Evolutionary conservation across 116 monocot species (phyloP), one percentile per base, ranked within the genome.

Genomic region (Trichopus zeylanicus): DNA sequence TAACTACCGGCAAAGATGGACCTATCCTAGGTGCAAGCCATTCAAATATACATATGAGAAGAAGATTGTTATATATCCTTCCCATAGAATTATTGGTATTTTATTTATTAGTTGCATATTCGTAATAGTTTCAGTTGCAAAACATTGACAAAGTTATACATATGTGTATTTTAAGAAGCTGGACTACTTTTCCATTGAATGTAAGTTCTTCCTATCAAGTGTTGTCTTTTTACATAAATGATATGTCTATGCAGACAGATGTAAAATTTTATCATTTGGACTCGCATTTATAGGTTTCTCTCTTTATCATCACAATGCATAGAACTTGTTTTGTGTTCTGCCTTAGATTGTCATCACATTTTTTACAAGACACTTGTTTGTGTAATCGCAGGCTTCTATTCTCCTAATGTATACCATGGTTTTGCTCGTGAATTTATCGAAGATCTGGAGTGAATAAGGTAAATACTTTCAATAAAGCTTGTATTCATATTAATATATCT

Each of bases 11-110:
- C 61, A 92, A 98, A 85, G 92, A 98, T 88, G 98, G 98, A 52
- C 91, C 98, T 33, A 98, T 98, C 65, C 98, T 92, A 98, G 98
- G 75, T 91, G 92, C 91, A 98, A 98, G 72, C 98, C 98, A 55
- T 91, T 98, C 70, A 98, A 98, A 60, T 98, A 98, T 71, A 75
- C 92, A 46, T 91, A 99, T 53, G 98, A 99, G 82, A 99, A 99
- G 55, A 92, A 99, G 75, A 99, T 99, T 77, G 98, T 99, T 31
- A 99, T 99, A 99, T 99, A 99, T 99, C 98, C 98, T 91, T 85
- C 21, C 29, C 5, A 55, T 46, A 60, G 11, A 62, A 19, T 27
- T n/a, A n/a, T n/a, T n/a, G n/a, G n/a, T n/a, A n/a, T n/a, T n/a
- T n/a, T n/a, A n/a, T n/a, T n/a, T n/a, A n/a, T 18, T 60, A 2